These are phyloP conservation scores for Magnaporthiopsis incrustans DNA, from an alignment of 2,329 filamentous ascomycete genomes.

Conservation along the genomic window DNA sequence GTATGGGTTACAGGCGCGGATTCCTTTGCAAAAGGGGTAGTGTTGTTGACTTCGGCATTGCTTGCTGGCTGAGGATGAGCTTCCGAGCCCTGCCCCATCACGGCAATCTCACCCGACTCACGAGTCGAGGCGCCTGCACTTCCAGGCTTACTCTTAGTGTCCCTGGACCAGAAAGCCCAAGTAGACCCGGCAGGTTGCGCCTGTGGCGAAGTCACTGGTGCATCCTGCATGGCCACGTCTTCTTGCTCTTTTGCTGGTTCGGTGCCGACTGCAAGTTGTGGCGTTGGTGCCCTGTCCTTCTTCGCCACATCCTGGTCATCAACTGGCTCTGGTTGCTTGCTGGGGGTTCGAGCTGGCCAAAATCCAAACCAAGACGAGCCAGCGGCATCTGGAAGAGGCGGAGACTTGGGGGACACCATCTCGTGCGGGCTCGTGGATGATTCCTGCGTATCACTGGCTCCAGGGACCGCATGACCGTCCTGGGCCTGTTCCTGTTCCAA, in stretches of 20 bases:
- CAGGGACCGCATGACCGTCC: too few relatives aligned
- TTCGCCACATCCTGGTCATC: too few relatives aligned
- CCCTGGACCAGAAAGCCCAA: constrained; percentile 76
- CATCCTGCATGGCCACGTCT: constrained; percentile 37
- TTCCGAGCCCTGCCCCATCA: constrained; percentile 50
- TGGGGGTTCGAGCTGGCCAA: not conserved
- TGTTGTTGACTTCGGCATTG: constrained; percentile 32
- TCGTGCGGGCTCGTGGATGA: too few relatives aligned
- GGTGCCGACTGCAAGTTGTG: constrained; percentile 1
- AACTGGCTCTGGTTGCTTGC: not conserved
- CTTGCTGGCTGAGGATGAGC: constrained; percentile 41
- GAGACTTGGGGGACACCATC: not conserved
- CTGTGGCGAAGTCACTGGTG: constrained; percentile 21
- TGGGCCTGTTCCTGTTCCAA: not conserved
- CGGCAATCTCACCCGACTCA: constrained; percentile 41
- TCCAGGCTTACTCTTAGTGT: constrained; percentile 31
- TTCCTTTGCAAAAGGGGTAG: constrained; percentile 8
- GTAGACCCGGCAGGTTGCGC: constrained; percentile 53
- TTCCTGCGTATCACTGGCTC: too few relatives aligned
- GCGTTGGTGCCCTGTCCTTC: not conserved
- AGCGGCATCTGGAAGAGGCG: constrained; percentile 9
- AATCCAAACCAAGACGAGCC: constrained; percentile 30
- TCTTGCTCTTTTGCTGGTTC: constrained; percentile 23
- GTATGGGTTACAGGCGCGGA: constrained; percentile 9
- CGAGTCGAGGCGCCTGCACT: constrained; percentile 24